These are phyloP conservation scores for Claviceps africana DNA, from an alignment of 2,329 filamentous ascomycete species.

Conservation along the genomic window DNA sequence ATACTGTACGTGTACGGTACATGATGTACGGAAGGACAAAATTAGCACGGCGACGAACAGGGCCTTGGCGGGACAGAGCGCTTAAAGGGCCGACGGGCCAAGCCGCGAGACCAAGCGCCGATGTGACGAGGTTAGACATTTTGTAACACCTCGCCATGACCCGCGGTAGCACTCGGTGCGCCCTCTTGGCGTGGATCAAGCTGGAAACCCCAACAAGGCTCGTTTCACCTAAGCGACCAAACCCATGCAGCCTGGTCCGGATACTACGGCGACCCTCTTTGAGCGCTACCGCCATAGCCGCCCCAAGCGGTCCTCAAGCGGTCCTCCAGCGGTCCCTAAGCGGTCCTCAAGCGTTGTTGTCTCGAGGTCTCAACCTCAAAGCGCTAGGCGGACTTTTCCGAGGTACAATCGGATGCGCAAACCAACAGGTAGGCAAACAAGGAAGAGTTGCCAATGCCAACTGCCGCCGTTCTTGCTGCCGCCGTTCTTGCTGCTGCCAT, in stretches of 20 bases:
- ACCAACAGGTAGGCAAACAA: neutral
- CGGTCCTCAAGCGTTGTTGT: neutral
- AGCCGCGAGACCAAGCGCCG: conserved; percentile 1
- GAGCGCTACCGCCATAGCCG: neutral
- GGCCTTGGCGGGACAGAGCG: neutral
- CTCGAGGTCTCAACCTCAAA: neutral
- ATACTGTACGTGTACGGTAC: neutral
- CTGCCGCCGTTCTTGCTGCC: neutral
- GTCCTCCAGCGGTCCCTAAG: no score
- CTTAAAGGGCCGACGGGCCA: conserved; percentile 1
- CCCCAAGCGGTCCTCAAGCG: neutral
- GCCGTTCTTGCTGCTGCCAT: neutral
- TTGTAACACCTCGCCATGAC: neutral
- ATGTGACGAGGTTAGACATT: neutral
- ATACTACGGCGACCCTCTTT: neutral
- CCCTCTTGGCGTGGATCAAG: neutral
- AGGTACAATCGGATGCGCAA: neutral
- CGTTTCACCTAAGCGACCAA: neutral
- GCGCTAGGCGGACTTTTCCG: neutral
- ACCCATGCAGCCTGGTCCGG: neutral
- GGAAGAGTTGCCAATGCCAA: no score
- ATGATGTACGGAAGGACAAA: neutral
- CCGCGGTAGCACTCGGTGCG: neutral
- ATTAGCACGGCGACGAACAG: neutral
- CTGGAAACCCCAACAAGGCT: neutral